A percentile compares a stretch with the other conserved stretches of the same genome.
These are phyloP conservation scores for Apophysomyces trapeziformis DNA, from an alignment of 371 early-diverging fungal genomes.

Conservation along the genomic window DNA sequence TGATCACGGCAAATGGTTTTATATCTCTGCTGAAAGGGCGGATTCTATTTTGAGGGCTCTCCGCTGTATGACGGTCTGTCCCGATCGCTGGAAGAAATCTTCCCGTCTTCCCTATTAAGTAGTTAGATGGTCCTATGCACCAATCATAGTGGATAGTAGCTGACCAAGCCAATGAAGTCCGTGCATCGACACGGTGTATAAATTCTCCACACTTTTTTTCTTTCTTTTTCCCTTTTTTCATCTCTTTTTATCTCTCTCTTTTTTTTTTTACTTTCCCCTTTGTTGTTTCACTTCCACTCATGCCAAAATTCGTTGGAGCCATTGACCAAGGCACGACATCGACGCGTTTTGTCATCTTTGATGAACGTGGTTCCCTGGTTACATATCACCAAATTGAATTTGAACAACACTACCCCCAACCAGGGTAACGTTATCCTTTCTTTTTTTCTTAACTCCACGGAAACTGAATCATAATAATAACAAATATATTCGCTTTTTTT, in stretches of 20 bases:
- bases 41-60: background rate
- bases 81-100: constrained; percentile 10
- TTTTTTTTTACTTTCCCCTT: constrained; percentile 9
- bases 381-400: constrained; percentile 85
- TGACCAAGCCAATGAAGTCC: constrained; percentile 11
- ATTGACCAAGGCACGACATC: constrained; percentile 97
- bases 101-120: background rate
- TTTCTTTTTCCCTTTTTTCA: constrained; percentile 6
- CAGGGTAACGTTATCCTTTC: constrained; percentile 63
- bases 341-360: constrained; percentile 93
- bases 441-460: background rate
- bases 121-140: background rate
- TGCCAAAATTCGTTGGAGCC: constrained; percentile 73
- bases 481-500: too few species aligned
- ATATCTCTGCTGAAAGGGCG: background rate
- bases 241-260: constrained; percentile 7
- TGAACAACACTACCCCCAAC: constrained; percentile 76
- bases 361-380: constrained; percentile 75
- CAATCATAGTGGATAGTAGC: background rate
- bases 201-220: constrained; percentile 16
- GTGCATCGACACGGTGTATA: constrained; percentile 5
- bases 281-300: constrained; percentile 8
- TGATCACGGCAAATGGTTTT: constrained; percentile 6
- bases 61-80: background rate
- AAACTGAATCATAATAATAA: too few species aligned